These are phyloP conservation scores for Lagenidium giganteum DNA, from an alignment of 352 stramenopile genomes.

Conservation along the genomic window DNA sequence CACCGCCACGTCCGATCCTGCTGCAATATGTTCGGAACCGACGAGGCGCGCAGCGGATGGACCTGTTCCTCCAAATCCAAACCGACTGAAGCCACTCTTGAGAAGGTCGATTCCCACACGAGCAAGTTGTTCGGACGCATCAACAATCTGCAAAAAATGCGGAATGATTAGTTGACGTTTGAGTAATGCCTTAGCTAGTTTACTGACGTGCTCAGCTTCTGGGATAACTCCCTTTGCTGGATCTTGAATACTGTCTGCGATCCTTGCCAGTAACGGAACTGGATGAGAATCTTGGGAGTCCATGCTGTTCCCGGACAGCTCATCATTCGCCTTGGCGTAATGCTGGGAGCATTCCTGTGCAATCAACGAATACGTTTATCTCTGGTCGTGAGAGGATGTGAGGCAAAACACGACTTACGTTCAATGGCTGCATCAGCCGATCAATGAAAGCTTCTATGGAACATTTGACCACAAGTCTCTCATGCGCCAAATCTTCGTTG, in stretches of 20 bases:
- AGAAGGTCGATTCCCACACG: conserved; percentile 72
- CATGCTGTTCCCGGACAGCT: too few species aligned
- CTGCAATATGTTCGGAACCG: too few species aligned
- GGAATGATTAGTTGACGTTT: too few species aligned
- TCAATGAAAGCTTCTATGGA: conserved; percentile 41
- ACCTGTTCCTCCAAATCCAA: conserved; percentile 45
- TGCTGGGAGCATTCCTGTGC: conserved; percentile 70
- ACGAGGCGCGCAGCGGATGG: conserved; percentile 20
- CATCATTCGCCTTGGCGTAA: conserved; percentile 30
- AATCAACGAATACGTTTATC: neutral
- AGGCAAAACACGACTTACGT: conserved; percentile 26
- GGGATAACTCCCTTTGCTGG: too few species aligned
- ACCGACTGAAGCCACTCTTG: conserved; percentile 79
- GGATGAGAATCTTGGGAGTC: too few species aligned
- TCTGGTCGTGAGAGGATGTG: too few species aligned
- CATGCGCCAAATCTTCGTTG: conserved; percentile 15
- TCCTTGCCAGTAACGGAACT: too few species aligned
- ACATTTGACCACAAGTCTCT: conserved; percentile 22
- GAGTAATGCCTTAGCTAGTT: neutral
- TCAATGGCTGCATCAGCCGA: conserved; percentile 30
- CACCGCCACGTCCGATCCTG: conserved; percentile 40
- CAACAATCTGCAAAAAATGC: conserved; percentile 66
- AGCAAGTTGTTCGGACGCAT: conserved; percentile 74
- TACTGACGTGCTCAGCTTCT: conserved; percentile 43
- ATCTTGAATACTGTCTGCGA: too few species aligned